Conservation (phyloP, 306 rosid species). For the Quercus mongolica region DNA sequence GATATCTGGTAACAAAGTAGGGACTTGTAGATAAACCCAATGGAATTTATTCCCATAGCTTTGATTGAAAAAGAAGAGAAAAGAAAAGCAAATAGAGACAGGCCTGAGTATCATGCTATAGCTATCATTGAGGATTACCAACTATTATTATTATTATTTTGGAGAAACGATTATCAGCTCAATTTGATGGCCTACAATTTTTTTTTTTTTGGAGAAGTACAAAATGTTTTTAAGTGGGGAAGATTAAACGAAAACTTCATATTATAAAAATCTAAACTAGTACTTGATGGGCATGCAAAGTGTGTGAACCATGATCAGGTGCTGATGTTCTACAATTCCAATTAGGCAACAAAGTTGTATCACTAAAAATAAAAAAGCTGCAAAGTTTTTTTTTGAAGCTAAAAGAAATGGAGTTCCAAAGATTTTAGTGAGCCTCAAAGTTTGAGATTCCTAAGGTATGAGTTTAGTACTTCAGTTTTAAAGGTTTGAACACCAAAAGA, state of each 20-base stretch:
- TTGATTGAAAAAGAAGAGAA: neutral
- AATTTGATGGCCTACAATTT: neutral
- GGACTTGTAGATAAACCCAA: neutral
- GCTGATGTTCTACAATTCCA: too few relatives aligned
- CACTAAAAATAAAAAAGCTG: neutral
- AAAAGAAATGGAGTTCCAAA: neutral
- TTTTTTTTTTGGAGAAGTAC: neutral
- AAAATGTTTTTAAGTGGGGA: neutral
- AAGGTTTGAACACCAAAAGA: too few relatives aligned
- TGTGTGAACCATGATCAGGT: neutral
- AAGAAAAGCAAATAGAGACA: neutral
- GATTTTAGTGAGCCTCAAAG: neutral
- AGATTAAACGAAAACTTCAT: neutral
- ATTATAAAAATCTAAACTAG: neutral
- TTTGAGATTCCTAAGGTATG: neutral
- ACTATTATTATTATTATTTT: too few relatives aligned
- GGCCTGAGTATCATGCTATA: neutral
- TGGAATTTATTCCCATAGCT: neutral
- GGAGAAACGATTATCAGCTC: neutral
- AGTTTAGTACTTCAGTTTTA: neutral
- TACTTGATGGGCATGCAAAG: neutral
- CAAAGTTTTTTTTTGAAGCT: too few relatives aligned
- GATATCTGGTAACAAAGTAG: neutral
- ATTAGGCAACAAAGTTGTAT: neutral
- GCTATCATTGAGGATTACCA: neutral